These are phyloP conservation scores for Blastocrithidia nonstop DNA, from an alignment of 208 protist genomes.

Conservation along the genomic window DNA sequence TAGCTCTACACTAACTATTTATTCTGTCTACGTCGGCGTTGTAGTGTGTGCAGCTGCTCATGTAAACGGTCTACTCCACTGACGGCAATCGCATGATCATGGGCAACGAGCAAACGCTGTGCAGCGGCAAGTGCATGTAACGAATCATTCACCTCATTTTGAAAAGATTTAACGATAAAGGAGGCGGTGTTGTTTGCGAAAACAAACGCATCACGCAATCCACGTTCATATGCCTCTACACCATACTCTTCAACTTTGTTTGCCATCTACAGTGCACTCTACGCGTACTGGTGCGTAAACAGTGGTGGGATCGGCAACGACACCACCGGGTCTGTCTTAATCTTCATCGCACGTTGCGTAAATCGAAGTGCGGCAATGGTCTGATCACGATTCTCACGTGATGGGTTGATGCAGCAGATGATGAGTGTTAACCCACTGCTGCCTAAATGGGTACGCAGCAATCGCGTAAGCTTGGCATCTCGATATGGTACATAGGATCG, in stretches of 20 bases:
- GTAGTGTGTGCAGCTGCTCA: slow-evolving; percentile 28
- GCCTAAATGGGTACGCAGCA: slow-evolving; percentile 54
- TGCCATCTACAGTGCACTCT: slow-evolving; percentile 23
- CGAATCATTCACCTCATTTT: slow-evolving; percentile 42
- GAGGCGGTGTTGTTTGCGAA: slow-evolving; percentile 33
- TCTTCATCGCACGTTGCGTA: slow-evolving; percentile 78
- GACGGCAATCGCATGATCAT: slow-evolving; percentile 55
- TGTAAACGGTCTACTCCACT: slow-evolving; percentile 48
- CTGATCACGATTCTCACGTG: slow-evolving; percentile 74
- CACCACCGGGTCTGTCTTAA: slow-evolving; percentile 81
- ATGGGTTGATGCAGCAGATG: slow-evolving; percentile 66
- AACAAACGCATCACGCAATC: slow-evolving; percentile 51
- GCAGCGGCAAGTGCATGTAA: slow-evolving; percentile 48
- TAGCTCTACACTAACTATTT: slow-evolving; percentile 27
- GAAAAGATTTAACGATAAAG: slow-evolving; percentile 28
- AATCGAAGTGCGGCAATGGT: slow-evolving; percentile 74
- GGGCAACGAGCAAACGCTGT: slow-evolving; percentile 64
- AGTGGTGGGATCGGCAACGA: slow-evolving; percentile 61
- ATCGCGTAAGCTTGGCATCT: slow-evolving; percentile 65
- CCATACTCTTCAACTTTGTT: slow-evolving; percentile 22
- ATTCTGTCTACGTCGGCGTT: slow-evolving; percentile 15
- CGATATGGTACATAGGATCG: slow-evolving; percentile 69
- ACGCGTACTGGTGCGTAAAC: slow-evolving; percentile 68
- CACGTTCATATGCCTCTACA: slow-evolving; percentile 47
- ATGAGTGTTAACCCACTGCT: slow-evolving; percentile 75